Evolutionary conservation across 805 yeast species (phyloP).

Genomic region (Kodamaea leandrae): DNA sequence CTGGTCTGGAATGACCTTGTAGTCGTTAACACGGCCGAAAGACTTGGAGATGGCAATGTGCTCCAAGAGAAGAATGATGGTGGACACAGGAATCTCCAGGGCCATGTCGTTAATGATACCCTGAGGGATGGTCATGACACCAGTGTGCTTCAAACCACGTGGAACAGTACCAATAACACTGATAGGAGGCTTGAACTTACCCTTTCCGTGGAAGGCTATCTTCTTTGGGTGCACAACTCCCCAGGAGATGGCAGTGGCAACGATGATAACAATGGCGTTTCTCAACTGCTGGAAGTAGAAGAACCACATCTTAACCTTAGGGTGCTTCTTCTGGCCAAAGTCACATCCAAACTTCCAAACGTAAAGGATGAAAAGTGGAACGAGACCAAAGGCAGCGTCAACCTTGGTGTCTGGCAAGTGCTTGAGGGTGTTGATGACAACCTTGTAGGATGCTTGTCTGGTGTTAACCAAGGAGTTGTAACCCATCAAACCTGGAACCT

Average conservation of each 20-base stretch:
- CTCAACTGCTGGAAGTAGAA: slow-evolving; percentile 77
- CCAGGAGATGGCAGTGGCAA: slow-evolving; percentile 83
- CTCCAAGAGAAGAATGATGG: slow-evolving; percentile 78
- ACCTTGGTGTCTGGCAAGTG: slow-evolving; percentile 63
- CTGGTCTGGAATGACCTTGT: slow-evolving; percentile 88
- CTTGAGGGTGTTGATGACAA: slow-evolving; percentile 69
- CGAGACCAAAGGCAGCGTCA: slow-evolving; percentile 89
- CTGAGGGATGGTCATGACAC: slow-evolving; percentile 63
- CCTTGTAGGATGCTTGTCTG: slow-evolving; percentile 64
- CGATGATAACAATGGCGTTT: slow-evolving; percentile 75
- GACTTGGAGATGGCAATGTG: slow-evolving; percentile 94
- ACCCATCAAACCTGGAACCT: slow-evolving; percentile 85
- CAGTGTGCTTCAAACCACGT: slow-evolving; percentile 74
- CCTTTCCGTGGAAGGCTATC: slow-evolving; percentile 27
- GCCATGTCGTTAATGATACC: slow-evolving; percentile 62
- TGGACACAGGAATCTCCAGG: slow-evolving; percentile 80
- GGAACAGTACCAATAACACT: slow-evolving; percentile 76
- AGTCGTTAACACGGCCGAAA: slow-evolving; percentile 88
- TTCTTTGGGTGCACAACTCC: slow-evolving; percentile 56
- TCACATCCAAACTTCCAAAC: slow-evolving; percentile 66
- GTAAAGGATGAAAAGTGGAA: slow-evolving; percentile 69
- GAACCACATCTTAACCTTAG: slow-evolving; percentile 51
- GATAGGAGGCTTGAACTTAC: slow-evolving; percentile 45
- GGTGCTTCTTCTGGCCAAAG: slow-evolving; percentile 60
- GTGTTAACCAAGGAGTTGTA: slow-evolving; percentile 64